Percentiles rank a stretch among this genome's conserved stretches.
Evolutionary conservation across 2,329 filamentous ascomycete species (phyloP).

Genomic region (Neofusicoccum parvum): DNA sequence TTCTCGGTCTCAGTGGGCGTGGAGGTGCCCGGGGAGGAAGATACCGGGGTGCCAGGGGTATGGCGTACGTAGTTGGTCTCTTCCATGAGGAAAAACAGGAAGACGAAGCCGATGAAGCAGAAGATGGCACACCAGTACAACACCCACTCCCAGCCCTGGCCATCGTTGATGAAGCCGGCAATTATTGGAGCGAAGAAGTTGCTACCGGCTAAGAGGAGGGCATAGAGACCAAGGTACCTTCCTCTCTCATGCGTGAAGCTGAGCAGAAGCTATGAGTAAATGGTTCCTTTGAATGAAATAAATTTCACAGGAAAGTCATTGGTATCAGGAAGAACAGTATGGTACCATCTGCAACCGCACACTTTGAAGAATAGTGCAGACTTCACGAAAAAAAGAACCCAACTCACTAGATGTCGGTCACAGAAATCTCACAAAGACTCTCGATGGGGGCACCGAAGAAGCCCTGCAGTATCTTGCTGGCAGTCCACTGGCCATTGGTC

Average conservation of each 20-base stretch:
- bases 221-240: constrained; percentile 36
- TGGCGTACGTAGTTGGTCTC: constrained; percentile 58
- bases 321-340: no score
- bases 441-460: constrained; percentile 54
- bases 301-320: neutral
- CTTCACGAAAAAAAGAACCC: no score
- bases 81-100: constrained; percentile 62
- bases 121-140: constrained; percentile 59
- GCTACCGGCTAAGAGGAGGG: constrained; percentile 35
- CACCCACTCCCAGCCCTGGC: constrained; percentile 40
- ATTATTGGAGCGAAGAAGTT: constrained; percentile 43
- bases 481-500: constrained; percentile 51
- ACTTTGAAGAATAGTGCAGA: no score
- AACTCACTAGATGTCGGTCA: constrained; percentile 43
- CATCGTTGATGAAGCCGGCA: constrained; percentile 39
- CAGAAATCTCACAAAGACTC: constrained; percentile 50
- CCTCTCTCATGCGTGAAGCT: constrained; percentile 38
- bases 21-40: constrained; percentile 18
- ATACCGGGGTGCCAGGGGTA: constrained; percentile 27
- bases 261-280: neutral
- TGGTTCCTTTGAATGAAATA: neutral
- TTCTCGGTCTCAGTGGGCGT: constrained; percentile 14
- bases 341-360: no score
- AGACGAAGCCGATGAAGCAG: constrained; percentile 49
- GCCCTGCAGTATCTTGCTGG: constrained; percentile 50